Conservation (phyloP, 768 basidiomycete genomes). For the Calocybe gangraenosa region DNA sequence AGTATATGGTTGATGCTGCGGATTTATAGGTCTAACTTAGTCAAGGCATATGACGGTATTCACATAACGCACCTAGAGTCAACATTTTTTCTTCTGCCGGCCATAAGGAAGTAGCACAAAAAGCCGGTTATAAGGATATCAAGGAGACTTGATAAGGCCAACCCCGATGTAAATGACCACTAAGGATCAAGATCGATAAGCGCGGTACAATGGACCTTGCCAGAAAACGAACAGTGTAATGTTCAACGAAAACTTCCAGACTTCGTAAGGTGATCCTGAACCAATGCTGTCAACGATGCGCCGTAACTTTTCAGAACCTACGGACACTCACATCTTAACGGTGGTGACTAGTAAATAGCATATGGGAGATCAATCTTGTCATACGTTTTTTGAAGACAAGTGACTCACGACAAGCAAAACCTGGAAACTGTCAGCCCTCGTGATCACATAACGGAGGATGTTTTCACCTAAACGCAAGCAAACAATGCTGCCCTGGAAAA, state of each 20-base stretch:
- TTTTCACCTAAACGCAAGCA: constrained; percentile 26
- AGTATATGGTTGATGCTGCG: constrained; percentile 48
- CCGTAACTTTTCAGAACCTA: not conserved
- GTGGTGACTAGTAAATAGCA: constrained; percentile 10
- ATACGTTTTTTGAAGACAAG: not conserved
- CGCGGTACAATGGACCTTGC: too few relatives aligned
- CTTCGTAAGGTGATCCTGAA: constrained; percentile 15
- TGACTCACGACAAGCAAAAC: constrained; percentile 23
- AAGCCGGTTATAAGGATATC: constrained; percentile 46
- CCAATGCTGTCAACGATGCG: too few relatives aligned
- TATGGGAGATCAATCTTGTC: not conserved
- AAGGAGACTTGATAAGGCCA: constrained; percentile 43
- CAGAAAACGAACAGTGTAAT: constrained; percentile 9
- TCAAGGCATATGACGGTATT: not conserved
- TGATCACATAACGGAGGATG: not conserved
- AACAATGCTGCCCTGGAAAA: constrained; percentile 22
- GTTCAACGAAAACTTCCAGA: constrained; percentile 7
- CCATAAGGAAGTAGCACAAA: constrained; percentile 39
- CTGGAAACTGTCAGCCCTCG: constrained; percentile 9
- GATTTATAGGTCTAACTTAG: too few relatives aligned
- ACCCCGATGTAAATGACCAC: constrained; percentile 50
- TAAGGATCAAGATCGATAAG: too few relatives aligned
- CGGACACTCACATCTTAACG: constrained; percentile 10
- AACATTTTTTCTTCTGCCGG: constrained; percentile 34
- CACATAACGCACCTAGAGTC: constrained; percentile 27